Percentiles rank a stretch among this genome's conserved stretches.
phyloP scores from a whole-genome alignment of 805 yeast genomes.

The Kazachstania psychrophila region DNA sequence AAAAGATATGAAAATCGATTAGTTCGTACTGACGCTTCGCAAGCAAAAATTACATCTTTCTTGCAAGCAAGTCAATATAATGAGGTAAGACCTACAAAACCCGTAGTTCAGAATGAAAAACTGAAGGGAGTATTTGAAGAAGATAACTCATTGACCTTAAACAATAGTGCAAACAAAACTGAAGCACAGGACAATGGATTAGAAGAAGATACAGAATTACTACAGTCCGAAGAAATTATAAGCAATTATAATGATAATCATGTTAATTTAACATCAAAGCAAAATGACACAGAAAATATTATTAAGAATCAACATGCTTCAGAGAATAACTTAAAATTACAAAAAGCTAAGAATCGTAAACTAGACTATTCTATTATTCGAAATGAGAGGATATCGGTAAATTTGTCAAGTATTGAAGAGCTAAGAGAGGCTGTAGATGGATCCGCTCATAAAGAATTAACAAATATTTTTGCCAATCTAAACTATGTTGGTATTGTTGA shows the following conservation, averaged over 20 bases:
- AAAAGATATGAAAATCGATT: constrained; percentile 28
- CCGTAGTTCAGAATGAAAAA: no score
- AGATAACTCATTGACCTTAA: no score
- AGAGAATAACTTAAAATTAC: no score
- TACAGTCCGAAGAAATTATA: no score
- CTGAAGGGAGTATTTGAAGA: no score
- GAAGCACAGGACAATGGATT: no score
- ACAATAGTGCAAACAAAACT: no score
- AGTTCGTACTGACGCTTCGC: constrained; percentile 29
- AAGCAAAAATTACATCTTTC: constrained; percentile 25
- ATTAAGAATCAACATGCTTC: no score
- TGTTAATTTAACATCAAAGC: no score
- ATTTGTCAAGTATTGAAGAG: constrained; percentile 48
- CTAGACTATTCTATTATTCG: constrained; percentile 11
- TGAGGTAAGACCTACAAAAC: neutral
- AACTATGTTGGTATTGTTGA: constrained; percentile 82
- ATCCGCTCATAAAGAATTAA: constrained; percentile 42
- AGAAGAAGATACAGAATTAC: no score
- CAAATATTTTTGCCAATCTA: constrained; percentile 58
- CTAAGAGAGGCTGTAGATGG: constrained; percentile 45
- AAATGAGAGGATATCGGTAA: constrained; percentile 34
- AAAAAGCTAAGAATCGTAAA: neutral
- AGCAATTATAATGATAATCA: no score
- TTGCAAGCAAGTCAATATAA: constrained; percentile 9
- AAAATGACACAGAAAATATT: no score